phyloP scores from a whole-genome alignment of 169 alveolate species.

The Perkinsus marinus region DNA sequence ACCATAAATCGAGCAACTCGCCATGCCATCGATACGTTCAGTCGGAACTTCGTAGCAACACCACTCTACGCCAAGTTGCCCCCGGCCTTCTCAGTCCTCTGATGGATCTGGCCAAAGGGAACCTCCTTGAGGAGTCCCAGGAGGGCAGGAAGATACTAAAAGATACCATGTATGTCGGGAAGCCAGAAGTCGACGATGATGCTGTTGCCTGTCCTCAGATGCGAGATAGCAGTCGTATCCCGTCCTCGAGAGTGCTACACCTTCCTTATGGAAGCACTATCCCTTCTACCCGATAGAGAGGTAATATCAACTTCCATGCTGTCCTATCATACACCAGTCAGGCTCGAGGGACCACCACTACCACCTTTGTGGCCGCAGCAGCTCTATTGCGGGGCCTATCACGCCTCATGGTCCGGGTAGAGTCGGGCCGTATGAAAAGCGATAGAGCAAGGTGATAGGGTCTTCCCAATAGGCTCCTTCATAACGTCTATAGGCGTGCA shows the following conservation, averaged over 20 bases:
- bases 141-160: neutral
- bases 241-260: neutral
- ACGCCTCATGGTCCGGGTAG: neutral
- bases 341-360: neutral
- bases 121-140: neutral
- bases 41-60: neutral
- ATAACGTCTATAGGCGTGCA: neutral
- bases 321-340: neutral
- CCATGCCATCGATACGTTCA: neutral
- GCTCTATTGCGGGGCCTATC: neutral
- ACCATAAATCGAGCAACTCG: neutral
- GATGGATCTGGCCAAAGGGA: neutral
- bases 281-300: neutral
- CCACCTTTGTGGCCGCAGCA: neutral
- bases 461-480: neutral
- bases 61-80: neutral
- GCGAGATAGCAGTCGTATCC: neutral
- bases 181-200: neutral
- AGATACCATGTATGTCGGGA: neutral
- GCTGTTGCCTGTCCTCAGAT: neutral
- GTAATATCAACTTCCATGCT: neutral
- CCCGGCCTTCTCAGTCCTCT: neutral
- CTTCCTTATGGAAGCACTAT: neutral
- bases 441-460: neutral
- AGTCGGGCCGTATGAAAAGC: neutral